Evolutionary conservation across 768 basidiomycete species (phyloP).

Genomic region (Clathrus columnatus): DNA sequence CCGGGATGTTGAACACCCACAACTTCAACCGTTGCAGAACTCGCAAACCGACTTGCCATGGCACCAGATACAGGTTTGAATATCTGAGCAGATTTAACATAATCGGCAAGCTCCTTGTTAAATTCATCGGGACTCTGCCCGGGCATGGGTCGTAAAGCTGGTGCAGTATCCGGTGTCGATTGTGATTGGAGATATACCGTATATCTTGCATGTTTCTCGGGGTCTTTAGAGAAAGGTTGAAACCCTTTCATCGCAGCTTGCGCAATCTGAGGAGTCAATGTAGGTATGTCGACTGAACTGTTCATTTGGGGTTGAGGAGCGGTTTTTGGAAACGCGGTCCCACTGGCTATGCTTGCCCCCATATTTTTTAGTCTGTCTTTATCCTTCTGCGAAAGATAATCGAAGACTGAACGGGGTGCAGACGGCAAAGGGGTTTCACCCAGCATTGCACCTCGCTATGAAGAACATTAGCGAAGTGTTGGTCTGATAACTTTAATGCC

Average conservation of each 20-base stretch:
- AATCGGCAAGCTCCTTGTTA: constrained; percentile 77
- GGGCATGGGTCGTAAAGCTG: constrained; percentile 38
- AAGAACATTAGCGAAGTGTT: background rate
- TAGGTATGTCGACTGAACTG: constrained; percentile 41
- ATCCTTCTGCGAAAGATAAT: constrained; percentile 89
- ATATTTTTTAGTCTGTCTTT: constrained; percentile 72
- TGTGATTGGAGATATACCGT: constrained; percentile 72
- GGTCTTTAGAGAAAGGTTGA: constrained; percentile 75
- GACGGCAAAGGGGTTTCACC: constrained; percentile 72
- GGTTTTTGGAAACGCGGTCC: constrained; percentile 15
- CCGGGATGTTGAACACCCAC: constrained; percentile 60
- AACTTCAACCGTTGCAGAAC: constrained; percentile 60
- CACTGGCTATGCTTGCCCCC: constrained; percentile 23
- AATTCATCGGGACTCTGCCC: constrained; percentile 59
- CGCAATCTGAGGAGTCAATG: constrained; percentile 68
- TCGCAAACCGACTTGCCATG: constrained; percentile 93
- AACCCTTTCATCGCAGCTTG: constrained; percentile 84
- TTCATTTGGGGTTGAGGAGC: constrained; percentile 21
- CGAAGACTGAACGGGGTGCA: constrained; percentile 79
- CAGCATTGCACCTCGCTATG: constrained; percentile 70
- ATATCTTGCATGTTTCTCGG: constrained; percentile 79
- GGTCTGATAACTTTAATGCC: constrained; percentile 16
- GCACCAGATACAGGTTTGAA: constrained; percentile 89
- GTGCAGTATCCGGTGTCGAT: constrained; percentile 31
- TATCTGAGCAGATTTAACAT: constrained; percentile 75